Evolutionary conservation across 2,329 filamentous ascomycete genomes (phyloP).

Genomic region (Monosporascus sp.): DNA sequence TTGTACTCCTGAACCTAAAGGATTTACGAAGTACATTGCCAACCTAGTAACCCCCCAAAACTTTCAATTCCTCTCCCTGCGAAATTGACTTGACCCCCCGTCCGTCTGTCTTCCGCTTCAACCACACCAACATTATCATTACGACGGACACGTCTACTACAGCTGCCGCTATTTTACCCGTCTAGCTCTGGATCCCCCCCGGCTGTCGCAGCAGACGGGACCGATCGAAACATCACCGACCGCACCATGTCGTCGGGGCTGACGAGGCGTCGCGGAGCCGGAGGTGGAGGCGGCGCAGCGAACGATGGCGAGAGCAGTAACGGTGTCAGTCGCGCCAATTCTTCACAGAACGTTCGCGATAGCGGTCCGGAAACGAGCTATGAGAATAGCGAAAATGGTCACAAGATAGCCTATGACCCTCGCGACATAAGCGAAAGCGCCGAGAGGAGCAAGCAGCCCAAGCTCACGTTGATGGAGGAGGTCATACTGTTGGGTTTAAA

Average conservation of each 20-base stretch:
- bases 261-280: conserved; percentile 47
- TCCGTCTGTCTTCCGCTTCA: too few relatives aligned
- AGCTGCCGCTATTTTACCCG: too few relatives aligned
- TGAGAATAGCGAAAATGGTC: conserved; percentile 87
- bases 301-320: conserved; percentile 54
- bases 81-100: too few relatives aligned
- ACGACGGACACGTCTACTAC: too few relatives aligned
- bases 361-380: conserved; percentile 73
- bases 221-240: neutral
- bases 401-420: conserved; percentile 97
- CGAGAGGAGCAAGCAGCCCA: conserved; percentile 95
- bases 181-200: too few relatives aligned
- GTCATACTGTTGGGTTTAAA: conserved; percentile 91
- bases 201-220: too few relatives aligned
- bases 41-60: too few relatives aligned
- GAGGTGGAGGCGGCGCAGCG: conserved; percentile 48
- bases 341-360: conserved; percentile 48
- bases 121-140: too few relatives aligned
- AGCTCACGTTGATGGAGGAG: conserved; percentile 98
- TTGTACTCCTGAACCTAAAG: too few relatives aligned
- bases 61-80: too few relatives aligned
- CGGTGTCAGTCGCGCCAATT: conserved; percentile 53
- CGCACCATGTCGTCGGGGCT: conserved; percentile 37
- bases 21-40: too few relatives aligned
- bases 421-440: conserved; percentile 95